Conservation (phyloP, 805 yeast genomes). For the Lachancea sp. region DNA sequence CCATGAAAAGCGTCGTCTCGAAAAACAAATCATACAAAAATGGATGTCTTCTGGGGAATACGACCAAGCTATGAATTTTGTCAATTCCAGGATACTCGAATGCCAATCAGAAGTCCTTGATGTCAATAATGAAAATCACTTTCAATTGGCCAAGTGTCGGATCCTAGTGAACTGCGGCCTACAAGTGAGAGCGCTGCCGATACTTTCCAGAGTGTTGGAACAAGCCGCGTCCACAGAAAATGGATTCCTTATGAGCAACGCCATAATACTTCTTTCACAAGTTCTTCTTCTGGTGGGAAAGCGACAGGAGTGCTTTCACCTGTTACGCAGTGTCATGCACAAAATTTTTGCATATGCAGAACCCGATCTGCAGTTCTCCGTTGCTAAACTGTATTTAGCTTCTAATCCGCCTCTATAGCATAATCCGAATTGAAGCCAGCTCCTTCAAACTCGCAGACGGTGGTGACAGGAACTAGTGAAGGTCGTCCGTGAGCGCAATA, state of each 20-base stretch:
- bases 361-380: neutral
- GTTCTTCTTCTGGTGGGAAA: conserved; percentile 39
- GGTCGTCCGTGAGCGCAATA: conserved; percentile 88
- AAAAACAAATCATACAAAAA: conserved; percentile 36
- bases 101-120: conserved; percentile 25
- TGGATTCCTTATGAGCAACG: conserved; percentile 40
- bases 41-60: conserved; percentile 30
- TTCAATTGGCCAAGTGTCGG: conserved; percentile 21
- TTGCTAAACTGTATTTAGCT: neutral
- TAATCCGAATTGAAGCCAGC: neutral
- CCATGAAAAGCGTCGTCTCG: conserved; percentile 37
- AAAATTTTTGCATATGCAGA: conserved; percentile 1
- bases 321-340: conserved; percentile 4
- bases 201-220: conserved; percentile 44
- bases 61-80: conserved; percentile 23
- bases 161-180: conserved; percentile 36
- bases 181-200: conserved; percentile 45
- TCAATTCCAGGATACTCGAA: conserved; percentile 17
- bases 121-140: conserved; percentile 25
- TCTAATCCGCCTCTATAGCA: neutral
- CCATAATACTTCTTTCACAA: conserved; percentile 40
- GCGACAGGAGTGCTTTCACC: conserved; percentile 31
- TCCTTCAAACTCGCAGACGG: neutral
- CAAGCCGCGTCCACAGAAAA: conserved; percentile 43
- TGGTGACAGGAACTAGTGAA: conserved; percentile 45